Percentiles rank a stretch among this genome's conserved stretches.
phyloP scores from a whole-genome alignment of 768 basidiomycete genomes.

The Suillus occidentalis region DNA sequence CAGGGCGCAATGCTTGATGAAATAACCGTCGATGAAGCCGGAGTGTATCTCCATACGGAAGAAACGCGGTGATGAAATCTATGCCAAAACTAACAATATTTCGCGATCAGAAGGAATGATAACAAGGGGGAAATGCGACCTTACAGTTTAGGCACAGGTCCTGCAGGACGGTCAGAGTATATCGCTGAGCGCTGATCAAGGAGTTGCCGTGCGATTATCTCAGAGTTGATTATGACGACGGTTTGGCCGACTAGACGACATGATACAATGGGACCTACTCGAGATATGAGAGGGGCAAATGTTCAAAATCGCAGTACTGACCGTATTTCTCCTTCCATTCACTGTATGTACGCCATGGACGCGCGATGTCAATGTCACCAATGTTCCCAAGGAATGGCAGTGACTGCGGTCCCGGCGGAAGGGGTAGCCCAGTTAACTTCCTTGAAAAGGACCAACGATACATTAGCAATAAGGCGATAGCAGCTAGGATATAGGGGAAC shows the following conservation, averaged over 20 bases:
- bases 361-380: background rate
- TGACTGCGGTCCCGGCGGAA: background rate
- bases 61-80: constrained; percentile 30
- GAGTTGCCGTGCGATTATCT: constrained; percentile 24
- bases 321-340: constrained; percentile 31
- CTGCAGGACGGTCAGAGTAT: constrained; percentile 30
- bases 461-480: background rate
- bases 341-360: constrained; percentile 20
- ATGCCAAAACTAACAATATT: constrained; percentile 24
- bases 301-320: constrained; percentile 1
- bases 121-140: background rate
- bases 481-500: background rate
- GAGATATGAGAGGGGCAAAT: background rate
- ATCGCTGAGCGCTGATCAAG: constrained; percentile 30
- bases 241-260: constrained; percentile 27
- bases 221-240: constrained; percentile 28
- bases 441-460: background rate
- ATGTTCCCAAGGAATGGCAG: background rate
- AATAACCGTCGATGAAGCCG: constrained; percentile 30
- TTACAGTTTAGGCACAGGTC: constrained; percentile 24
- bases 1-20: constrained; percentile 26
- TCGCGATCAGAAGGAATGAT: background rate
- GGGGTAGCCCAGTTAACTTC: background rate
- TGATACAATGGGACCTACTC: constrained; percentile 29
- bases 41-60: constrained; percentile 28